A percentile compares a stretch with the other conserved stretches of the same genome.
Evolutionary conservation across 306 rosid genomes (phyloP).

Genomic region (Elaeagnus macrophylla): DNA sequence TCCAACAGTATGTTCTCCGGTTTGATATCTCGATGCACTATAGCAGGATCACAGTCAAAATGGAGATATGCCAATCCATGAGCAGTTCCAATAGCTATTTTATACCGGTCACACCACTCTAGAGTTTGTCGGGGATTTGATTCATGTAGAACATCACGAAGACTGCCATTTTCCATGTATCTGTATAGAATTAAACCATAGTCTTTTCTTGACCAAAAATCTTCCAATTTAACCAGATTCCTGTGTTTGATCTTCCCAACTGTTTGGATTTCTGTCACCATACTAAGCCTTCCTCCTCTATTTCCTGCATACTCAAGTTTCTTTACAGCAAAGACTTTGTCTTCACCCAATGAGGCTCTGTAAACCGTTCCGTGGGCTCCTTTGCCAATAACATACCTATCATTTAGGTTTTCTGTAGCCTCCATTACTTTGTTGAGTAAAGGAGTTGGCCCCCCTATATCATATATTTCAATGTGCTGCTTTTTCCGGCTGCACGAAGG

Average conservation of each 20-base stretch:
- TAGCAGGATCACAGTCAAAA: constrained; percentile 65
- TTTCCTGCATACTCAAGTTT: constrained; percentile 44
- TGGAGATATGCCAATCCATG: constrained; percentile 77
- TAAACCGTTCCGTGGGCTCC: constrained; percentile 90
- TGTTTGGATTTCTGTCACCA: constrained; percentile 63
- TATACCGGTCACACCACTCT: constrained; percentile 55
- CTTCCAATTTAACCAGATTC: constrained; percentile 59
- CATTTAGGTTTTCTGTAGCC: constrained; percentile 56
- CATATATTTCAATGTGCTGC: constrained; percentile 18
- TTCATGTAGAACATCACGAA: constrained; percentile 62
- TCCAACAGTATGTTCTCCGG: constrained; percentile 73
- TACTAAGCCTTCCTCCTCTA: constrained; percentile 35
- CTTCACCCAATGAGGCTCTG: constrained; percentile 40
- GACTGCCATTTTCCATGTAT: constrained; percentile 82
- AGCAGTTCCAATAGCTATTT: constrained; percentile 64
- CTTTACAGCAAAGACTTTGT: constrained; percentile 54
- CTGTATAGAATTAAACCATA: constrained; percentile 59
- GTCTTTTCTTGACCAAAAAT: constrained; percentile 50
- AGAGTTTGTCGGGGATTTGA: constrained; percentile 33
- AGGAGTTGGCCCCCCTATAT: constrained; percentile 30
- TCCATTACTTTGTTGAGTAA: constrained; percentile 47
- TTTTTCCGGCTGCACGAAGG: constrained; percentile 20
- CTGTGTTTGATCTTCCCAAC: constrained; percentile 61
- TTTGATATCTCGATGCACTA: constrained; percentile 81
- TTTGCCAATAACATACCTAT: constrained; percentile 54